Evolutionary conservation across 2,329 filamentous ascomycete genomes (phyloP).

Genomic region (Hypoxylon sp.): DNA sequence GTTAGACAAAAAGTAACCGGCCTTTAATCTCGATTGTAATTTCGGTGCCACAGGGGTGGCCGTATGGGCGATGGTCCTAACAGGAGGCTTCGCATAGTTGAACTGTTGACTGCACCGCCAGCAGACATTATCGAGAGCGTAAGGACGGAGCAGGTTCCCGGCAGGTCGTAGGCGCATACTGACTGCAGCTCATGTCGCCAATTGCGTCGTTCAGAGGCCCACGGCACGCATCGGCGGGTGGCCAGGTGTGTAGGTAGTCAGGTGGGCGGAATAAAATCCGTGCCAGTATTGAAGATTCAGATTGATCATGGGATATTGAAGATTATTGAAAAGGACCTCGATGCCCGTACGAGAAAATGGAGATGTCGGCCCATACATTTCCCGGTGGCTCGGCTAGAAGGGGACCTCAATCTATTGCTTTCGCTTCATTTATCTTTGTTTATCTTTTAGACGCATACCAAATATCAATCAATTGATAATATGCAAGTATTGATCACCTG

Average conservation of each 20-base stretch:
- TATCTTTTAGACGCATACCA: neutral
- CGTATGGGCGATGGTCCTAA: constrained; percentile 42
- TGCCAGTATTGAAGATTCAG: neutral
- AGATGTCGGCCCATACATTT: constrained; percentile 13
- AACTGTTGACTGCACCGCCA: constrained; percentile 49
- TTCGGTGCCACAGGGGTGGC: constrained; percentile 32
- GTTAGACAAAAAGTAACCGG: constrained; percentile 52
- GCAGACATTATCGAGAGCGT: constrained; percentile 49
- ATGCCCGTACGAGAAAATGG: constrained; percentile 16
- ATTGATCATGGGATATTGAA: neutral
- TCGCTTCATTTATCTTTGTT: neutral
- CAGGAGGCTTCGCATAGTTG: constrained; percentile 16
- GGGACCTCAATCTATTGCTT: too few species aligned
- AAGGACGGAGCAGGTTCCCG: constrained; percentile 48
- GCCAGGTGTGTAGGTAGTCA: neutral
- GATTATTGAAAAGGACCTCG: neutral
- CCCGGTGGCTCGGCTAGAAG: neutral
- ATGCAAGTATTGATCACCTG: neutral
- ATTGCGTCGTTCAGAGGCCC: constrained; percentile 23
- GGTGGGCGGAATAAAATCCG: neutral
- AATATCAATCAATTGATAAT: neutral
- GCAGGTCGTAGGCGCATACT: constrained; percentile 53
- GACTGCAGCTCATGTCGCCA: constrained; percentile 50
- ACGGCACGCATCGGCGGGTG: constrained; percentile 22
- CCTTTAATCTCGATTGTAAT: constrained; percentile 41